Percentiles rank a stretch among this genome's conserved stretches.
Conservation (phyloP, 345 rosid genomes). For the Linum tenue region DNA sequence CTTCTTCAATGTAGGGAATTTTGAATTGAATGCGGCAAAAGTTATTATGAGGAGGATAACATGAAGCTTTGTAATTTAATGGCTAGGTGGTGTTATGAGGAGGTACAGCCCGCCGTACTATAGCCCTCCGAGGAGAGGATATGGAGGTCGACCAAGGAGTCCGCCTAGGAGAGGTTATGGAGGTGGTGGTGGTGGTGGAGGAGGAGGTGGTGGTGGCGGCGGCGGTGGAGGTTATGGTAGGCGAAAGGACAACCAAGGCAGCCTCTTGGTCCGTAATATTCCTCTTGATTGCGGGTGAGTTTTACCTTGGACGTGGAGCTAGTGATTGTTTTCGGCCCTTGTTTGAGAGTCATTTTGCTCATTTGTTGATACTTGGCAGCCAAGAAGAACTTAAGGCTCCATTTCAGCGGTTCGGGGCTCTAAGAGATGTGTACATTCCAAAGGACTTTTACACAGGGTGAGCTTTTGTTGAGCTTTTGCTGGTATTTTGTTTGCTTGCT, state of each 20-base stretch:
- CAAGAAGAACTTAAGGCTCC: constrained; percentile 79
- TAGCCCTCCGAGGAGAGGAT: constrained; percentile 91
- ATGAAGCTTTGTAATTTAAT: too few relatives aligned
- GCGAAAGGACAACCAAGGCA: constrained; percentile 62
- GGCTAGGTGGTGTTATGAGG: constrained; percentile 46
- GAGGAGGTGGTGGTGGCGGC: constrained; percentile 18
- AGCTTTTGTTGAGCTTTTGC: constrained; percentile 9
- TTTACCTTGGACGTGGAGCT: not conserved
- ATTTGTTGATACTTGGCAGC: constrained; percentile 29
- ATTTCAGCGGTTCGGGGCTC: constrained; percentile 80
- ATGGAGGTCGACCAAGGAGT: constrained; percentile 67
- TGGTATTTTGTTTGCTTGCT: not conserved
- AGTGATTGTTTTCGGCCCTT: not conserved
- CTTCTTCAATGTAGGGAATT: too few relatives aligned
- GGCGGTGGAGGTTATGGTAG: constrained; percentile 71
- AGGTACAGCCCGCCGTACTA: constrained; percentile 71
- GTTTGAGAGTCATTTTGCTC: not conserved
- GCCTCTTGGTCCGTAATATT: constrained; percentile 83
- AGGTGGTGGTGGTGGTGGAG: constrained; percentile 15
- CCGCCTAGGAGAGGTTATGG: constrained; percentile 58
- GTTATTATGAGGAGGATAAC: too few relatives aligned
- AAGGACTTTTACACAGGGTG: constrained; percentile 81
- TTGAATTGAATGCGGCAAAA: too few relatives aligned
- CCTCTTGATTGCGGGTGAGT: constrained; percentile 82
- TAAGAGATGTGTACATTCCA: constrained; percentile 89